These are phyloP conservation scores for Aspergillus fructus DNA, from an alignment of 2,329 filamentous ascomycete species.

Conservation along the genomic window DNA sequence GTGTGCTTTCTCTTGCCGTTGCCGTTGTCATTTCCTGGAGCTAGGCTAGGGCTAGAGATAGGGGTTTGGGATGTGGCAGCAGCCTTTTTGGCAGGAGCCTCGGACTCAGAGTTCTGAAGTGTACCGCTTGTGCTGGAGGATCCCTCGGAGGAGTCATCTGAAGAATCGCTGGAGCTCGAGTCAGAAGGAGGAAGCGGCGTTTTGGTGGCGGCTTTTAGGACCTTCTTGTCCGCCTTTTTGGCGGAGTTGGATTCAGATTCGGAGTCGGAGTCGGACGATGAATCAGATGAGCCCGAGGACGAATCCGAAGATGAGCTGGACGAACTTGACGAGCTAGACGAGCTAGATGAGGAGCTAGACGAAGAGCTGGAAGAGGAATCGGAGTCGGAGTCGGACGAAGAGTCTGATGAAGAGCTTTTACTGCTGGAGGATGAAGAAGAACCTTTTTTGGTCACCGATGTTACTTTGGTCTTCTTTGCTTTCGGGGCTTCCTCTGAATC, in stretches of 20 bases:
- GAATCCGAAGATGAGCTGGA: conserved; percentile 25
- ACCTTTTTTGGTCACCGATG: conserved; percentile 17
- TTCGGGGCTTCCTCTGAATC: conserved; percentile 47
- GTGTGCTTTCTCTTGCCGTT: conserved; percentile 42
- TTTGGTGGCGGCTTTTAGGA: conserved; percentile 35
- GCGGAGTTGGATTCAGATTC: conserved; percentile 24
- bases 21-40: conserved; percentile 28
- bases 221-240: conserved; percentile 23
- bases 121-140: conserved; percentile 33
- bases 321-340: conserved; percentile 16
- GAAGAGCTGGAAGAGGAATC: conserved; percentile 27
- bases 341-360: conserved; percentile 17
- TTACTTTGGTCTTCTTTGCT: conserved; percentile 54
- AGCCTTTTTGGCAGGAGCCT: conserved; percentile 21
- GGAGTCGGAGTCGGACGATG: conserved; percentile 31
- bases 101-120: conserved; percentile 28
- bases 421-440: conserved; percentile 31
- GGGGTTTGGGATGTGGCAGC: conserved; percentile 19
- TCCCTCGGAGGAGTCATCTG: conserved; percentile 27
- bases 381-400: conserved; percentile 34
- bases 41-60: conserved; percentile 51
- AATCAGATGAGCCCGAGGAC: conserved; percentile 28
- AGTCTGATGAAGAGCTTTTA: conserved; percentile 30
- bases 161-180: conserved; percentile 27
- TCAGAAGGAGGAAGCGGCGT: conserved; percentile 37